Percentiles rank a stretch among this genome's conserved stretches.
Evolutionary conservation across 768 basidiomycete genomes (phyloP).

Genomic region (Mrakia blollopis): DNA sequence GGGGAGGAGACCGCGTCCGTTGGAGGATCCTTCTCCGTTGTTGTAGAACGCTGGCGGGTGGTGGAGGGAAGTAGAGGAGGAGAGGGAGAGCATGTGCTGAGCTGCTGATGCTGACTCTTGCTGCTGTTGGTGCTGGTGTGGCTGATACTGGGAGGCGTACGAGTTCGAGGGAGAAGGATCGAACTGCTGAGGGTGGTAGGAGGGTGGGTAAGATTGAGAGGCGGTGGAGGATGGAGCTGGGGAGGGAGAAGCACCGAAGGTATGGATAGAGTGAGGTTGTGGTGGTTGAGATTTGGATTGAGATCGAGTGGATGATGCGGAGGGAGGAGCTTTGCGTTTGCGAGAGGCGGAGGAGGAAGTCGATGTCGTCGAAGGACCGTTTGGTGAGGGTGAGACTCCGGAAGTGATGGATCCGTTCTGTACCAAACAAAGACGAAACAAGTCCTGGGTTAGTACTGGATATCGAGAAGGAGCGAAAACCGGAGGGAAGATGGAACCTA

Average conservation of each 20-base stretch:
- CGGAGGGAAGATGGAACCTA: not conserved
- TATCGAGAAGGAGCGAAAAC: not conserved
- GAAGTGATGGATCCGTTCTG: not conserved
- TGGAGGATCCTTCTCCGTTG: not conserved
- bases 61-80: not conserved
- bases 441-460: not conserved
- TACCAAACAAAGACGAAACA: not conserved
- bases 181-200: not conserved
- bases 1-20: not conserved
- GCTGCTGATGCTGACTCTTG: slow-evolving; percentile 2
- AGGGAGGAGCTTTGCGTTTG: not conserved
- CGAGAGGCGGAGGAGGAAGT: not conserved
- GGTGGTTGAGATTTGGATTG: not conserved
- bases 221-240: not conserved
- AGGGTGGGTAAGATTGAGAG: not conserved
- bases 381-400: not conserved
- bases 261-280: not conserved
- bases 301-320: not conserved
- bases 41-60: not conserved
- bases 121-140: not conserved
- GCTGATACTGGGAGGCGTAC: not conserved
- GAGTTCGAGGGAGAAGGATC: not conserved
- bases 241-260: not conserved
- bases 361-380: not conserved
- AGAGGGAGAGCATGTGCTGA: slow-evolving; percentile 2